Evolutionary conservation across 1,284 basidiomycete species (phyloP).

Genomic region (Ceratobasidium papillatum): DNA sequence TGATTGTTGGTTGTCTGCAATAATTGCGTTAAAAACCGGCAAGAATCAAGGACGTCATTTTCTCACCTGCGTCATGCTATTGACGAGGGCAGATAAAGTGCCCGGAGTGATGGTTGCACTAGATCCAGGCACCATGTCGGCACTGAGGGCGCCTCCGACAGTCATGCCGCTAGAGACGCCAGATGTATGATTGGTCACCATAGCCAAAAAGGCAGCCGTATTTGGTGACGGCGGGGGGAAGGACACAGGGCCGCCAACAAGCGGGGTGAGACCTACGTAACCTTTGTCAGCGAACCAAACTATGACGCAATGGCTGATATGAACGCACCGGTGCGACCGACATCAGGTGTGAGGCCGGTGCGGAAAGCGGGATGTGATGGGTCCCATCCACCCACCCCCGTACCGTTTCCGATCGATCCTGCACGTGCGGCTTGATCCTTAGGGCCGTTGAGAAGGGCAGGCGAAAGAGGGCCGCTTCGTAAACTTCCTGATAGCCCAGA

Average conservation of each 20-base stretch:
- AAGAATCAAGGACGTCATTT: conserved; percentile 39
- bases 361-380: conserved; percentile 52
- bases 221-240: conserved; percentile 90
- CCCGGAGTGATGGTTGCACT: conserved; percentile 89
- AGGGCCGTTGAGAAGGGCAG: conserved; percentile 94
- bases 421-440: conserved; percentile 56
- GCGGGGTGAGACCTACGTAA: conserved; percentile 73
- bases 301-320: background rate
- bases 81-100: conserved; percentile 78
- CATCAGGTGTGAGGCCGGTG: conserved; percentile 73
- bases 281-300: conserved; percentile 19
- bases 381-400: conserved; percentile 42
- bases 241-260: conserved; percentile 75
- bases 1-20: conserved; percentile 44
- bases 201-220: conserved; percentile 90
- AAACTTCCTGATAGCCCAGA: conserved; percentile 74
- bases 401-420: conserved; percentile 47
- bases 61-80: conserved; percentile 47
- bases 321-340: conserved; percentile 58
- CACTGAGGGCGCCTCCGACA: conserved; percentile 63
- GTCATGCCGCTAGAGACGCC: conserved; percentile 42
- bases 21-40: conserved; percentile 6
- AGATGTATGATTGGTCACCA: conserved; percentile 77
- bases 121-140: conserved; percentile 62
- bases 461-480: conserved; percentile 89